Evolutionary conservation across 306 rosid genomes (phyloP).

Genomic region (peach (Prunus persica)): DNA sequence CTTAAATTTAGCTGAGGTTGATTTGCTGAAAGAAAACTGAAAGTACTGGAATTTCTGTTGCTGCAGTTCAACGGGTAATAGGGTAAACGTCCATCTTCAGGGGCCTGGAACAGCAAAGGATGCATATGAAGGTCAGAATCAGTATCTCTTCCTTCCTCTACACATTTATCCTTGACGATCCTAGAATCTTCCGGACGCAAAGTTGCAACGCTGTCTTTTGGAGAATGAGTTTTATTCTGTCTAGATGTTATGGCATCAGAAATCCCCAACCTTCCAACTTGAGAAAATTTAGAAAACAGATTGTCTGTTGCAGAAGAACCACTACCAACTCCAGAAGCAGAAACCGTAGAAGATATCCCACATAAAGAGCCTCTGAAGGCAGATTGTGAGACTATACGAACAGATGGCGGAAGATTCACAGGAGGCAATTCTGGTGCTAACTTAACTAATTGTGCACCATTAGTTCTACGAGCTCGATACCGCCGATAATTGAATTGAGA

Average conservation of each 20-base stretch:
- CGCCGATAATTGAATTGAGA: constrained; percentile 49
- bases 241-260: constrained; percentile 26
- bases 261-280: constrained; percentile 31
- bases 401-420: constrained; percentile 91
- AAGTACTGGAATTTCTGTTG: constrained; percentile 53
- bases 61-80: constrained; percentile 56
- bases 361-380: constrained; percentile 53
- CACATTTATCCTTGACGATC: constrained; percentile 37
- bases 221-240: constrained; percentile 16
- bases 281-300: constrained; percentile 40
- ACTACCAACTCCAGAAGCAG: constrained; percentile 42
- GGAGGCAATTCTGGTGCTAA: constrained; percentile 91
- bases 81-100: constrained; percentile 57
- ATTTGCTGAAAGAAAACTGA: constrained; percentile 60
- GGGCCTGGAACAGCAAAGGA: constrained; percentile 81
- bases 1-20: constrained; percentile 75
- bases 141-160: constrained; percentile 45
- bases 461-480: constrained; percentile 51
- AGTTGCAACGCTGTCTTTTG: constrained; percentile 29
- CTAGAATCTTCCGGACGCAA: constrained; percentile 39
- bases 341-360: constrained; percentile 45
- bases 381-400: constrained; percentile 79
- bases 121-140: constrained; percentile 80
- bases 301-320: constrained; percentile 37
- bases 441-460: constrained; percentile 57